phyloP scores from a whole-genome alignment of 768 basidiomycete genomes.

The Mycena haematopus region DNA sequence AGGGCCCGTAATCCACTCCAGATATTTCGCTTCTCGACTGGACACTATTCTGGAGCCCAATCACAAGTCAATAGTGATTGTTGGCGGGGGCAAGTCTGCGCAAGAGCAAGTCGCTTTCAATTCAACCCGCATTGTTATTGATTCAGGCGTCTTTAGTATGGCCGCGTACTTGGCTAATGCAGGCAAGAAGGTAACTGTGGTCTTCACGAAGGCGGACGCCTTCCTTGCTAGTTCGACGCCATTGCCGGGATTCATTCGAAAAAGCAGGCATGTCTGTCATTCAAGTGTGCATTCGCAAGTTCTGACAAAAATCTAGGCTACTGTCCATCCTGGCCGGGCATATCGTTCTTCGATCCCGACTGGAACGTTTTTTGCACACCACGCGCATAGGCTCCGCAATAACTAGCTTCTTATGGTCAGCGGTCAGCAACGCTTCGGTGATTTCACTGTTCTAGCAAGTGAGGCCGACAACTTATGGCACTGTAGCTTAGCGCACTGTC shows the following conservation, averaged over 20 bases:
- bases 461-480: not conserved
- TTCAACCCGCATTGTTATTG: not conserved
- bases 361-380: slow-evolving; percentile 71
- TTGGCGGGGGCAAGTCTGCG: slow-evolving; percentile 73
- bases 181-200: slow-evolving; percentile 53
- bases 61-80: slow-evolving; percentile 48
- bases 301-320: slow-evolving; percentile 41
- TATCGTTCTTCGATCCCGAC: slow-evolving; percentile 50
- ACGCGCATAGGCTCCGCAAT: slow-evolving; percentile 63
- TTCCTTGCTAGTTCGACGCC: slow-evolving; percentile 53
- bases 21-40: slow-evolving; percentile 48
- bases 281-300: not conserved
- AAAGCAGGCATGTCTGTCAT: slow-evolving; percentile 54
- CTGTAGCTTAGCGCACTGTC: slow-evolving; percentile 33
- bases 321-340: slow-evolving; percentile 56
- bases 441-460: slow-evolving; percentile 17
- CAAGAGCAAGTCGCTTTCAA: slow-evolving; percentile 52
- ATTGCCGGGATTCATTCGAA: slow-evolving; percentile 61
- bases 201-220: slow-evolving; percentile 59
- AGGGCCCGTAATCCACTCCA: slow-evolving; percentile 60
- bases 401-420: slow-evolving; percentile 54
- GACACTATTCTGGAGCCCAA: slow-evolving; percentile 46
- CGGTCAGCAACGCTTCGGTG: slow-evolving; percentile 49
- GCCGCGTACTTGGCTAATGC: slow-evolving; percentile 56
- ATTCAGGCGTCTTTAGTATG: slow-evolving; percentile 40